Evolutionary conservation across 23 red algal species (phyloP).

Genomic region (Chondrus crispus): DNA sequence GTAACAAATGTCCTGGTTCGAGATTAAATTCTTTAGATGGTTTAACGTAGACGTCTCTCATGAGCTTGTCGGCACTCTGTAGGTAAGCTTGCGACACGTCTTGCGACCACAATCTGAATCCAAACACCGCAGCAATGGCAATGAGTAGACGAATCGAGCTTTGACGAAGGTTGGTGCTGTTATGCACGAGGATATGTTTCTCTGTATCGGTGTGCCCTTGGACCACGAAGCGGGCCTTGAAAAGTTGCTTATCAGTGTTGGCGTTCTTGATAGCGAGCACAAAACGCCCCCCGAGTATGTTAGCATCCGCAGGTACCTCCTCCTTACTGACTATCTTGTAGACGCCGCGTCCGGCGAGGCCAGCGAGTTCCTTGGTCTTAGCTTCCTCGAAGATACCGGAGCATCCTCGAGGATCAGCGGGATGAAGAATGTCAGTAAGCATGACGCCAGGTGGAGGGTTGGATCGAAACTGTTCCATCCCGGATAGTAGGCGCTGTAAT

Average conservation of each 20-base stretch:
- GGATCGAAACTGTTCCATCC: background rate
- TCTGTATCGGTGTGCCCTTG: background rate
- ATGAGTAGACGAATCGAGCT: background rate
- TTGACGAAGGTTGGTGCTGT: background rate
- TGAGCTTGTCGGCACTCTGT: background rate
- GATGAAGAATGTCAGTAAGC: background rate
- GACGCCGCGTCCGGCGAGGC: background rate
- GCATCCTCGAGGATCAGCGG: background rate
- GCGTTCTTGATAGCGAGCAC: background rate
- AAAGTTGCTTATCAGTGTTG: conserved; percentile 1
- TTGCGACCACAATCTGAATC: background rate
- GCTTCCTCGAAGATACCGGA: background rate
- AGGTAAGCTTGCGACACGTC: conserved; percentile 15
- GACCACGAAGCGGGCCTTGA: conserved; percentile 11
- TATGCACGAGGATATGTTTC: conserved; percentile 19
- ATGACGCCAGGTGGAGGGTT: background rate
- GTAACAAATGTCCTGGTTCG: background rate
- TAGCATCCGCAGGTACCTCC: background rate
- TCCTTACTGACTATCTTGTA: conserved; percentile 7
- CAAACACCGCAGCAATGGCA: background rate
- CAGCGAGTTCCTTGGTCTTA: background rate
- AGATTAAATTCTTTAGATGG: background rate
- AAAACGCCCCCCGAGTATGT: conserved; percentile 21
- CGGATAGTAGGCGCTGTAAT: background rate
- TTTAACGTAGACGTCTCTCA: conserved; percentile 5